Base-by-base conservation (phyloP, 2,329 filamentous ascomycete genomes). In the Pestalotiopsis sp. region DNA sequence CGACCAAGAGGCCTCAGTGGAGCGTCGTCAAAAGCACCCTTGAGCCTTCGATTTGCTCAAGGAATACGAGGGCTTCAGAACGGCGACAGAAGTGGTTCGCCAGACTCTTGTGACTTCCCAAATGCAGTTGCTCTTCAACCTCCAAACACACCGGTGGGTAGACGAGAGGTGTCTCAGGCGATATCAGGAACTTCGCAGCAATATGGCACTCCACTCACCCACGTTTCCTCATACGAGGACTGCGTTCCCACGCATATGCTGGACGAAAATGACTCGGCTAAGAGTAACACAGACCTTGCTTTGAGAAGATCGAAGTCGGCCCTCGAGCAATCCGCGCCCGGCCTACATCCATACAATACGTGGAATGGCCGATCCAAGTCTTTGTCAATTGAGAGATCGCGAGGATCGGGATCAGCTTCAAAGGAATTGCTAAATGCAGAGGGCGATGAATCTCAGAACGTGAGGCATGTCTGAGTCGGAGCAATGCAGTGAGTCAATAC, bases 211-310 rank as follows among this genome's bases (percentile, higher is more conserved):
- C 67, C 71, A 1, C 69, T 67, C 20, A 70, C 72, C 3, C 70
- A 74, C 41, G 65, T 73, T 23, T 72, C 71, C n/a, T 72, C 71
- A 20, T 75, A 76, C 64, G 74, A 76, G 38, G 74, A 77, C 63
- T 76, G 74, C 49, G 73, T 75, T 11, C 74, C 71, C 13, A 74
- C 70, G 27, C 74, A 77, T 52, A 74, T 75, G 70, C 65, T 75
- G 39, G 72, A 77, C 57, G 73, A 76, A 45, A 72, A 74, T 39
- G 64, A 71, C 25, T 69, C 68, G 3, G 36, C 59, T 64, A 68
- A 68, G 57, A 70, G 65, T 25, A 59, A 60, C 59, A 38, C 49
- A 31, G 65, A 45, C 3, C 45, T 60, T 20, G 23, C 67, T 14
- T 63, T 69, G n/a, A 69, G 65, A 38, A 59, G 68, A 62, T 66